Conservation (phyloP, 352 stramenopile genomes). For the Phytopythium mirpurense region DNA sequence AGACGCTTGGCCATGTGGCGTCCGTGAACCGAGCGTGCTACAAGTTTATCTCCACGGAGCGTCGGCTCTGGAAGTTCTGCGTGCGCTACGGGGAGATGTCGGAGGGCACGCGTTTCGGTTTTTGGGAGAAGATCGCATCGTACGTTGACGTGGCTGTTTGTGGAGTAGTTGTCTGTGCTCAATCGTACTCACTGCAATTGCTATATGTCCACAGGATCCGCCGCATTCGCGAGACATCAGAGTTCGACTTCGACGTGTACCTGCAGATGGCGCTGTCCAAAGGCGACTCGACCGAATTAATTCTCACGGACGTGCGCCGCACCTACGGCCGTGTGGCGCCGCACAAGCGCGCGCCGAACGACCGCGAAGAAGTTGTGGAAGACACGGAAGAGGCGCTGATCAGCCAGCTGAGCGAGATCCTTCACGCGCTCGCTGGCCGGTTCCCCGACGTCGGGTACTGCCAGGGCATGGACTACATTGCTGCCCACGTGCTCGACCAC, state of each 20-base stretch:
- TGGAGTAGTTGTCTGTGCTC: no score
- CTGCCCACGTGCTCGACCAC: conserved; percentile 72
- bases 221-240: conserved; percentile 39
- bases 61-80: conserved; percentile 73
- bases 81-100: conserved; percentile 72
- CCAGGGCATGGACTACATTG: conserved; percentile 88
- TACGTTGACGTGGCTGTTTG: conserved; percentile 8
- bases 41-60: conserved; percentile 60
- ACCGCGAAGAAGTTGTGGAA: conserved; percentile 40
- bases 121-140: conserved; percentile 62
- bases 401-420: conserved; percentile 67
- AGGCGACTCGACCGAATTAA: conserved; percentile 76
- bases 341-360: conserved; percentile 58
- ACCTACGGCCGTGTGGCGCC: conserved; percentile 80
- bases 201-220: conserved; percentile 14
- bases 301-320: conserved; percentile 77
- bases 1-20: conserved; percentile 36
- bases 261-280: conserved; percentile 83
- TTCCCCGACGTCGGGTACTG: conserved; percentile 86
- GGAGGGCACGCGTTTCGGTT: conserved; percentile 48
- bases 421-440: conserved; percentile 71
- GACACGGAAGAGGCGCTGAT: conserved; percentile 69
- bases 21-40: conserved; percentile 51
- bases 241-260: conserved; percentile 82
- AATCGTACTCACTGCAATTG: neutral